phyloP scores from a whole-genome alignment of 2,329 filamentous ascomycete species.

The Xylogone sp. region DNA sequence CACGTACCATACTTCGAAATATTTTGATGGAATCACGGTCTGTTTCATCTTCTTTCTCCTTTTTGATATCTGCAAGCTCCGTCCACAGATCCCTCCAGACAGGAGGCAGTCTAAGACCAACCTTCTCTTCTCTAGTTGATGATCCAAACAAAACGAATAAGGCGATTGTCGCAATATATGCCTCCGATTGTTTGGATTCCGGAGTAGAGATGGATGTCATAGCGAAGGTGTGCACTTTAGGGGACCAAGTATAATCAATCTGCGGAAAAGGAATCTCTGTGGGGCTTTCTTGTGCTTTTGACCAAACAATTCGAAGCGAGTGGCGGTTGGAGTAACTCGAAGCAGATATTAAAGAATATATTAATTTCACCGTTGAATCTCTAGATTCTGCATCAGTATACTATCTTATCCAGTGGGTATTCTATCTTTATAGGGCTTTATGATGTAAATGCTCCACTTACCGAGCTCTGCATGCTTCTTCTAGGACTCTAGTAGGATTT shows the following conservation, averaged over 20 bases:
- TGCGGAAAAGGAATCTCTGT: constrained; percentile 30
- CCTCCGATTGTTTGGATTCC: constrained; percentile 77
- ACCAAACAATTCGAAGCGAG: constrained; percentile 72
- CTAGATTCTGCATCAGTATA: constrained; percentile 35
- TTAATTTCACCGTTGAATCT: constrained; percentile 65
- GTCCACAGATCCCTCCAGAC: constrained; percentile 83
- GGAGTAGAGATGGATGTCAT: constrained; percentile 75
- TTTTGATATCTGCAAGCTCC: constrained; percentile 70
- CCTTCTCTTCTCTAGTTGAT: constrained; percentile 82
- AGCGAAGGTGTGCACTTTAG: constrained; percentile 59
- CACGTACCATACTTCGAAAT: constrained; percentile 66
- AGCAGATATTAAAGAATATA: constrained; percentile 67
- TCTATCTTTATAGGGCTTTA: background rate
- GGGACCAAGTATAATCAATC: constrained; percentile 28
- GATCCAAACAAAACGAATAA: constrained; percentile 77
- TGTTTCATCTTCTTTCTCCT: constrained; percentile 62
- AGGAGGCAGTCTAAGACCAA: constrained; percentile 71
- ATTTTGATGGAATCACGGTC: constrained; percentile 68
- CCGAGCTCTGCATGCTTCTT: constrained; percentile 85
- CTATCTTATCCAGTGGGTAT: background rate
- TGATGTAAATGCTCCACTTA: constrained; percentile 30
- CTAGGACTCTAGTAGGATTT: constrained; percentile 70
- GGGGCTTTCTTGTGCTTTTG: constrained; percentile 60
- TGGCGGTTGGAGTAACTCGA: constrained; percentile 74
- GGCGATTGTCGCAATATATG: constrained; percentile 76